Evolutionary conservation across 176 grass and related monocot species (phyloP).

Genomic region (Aechmea fasciata): DNA sequence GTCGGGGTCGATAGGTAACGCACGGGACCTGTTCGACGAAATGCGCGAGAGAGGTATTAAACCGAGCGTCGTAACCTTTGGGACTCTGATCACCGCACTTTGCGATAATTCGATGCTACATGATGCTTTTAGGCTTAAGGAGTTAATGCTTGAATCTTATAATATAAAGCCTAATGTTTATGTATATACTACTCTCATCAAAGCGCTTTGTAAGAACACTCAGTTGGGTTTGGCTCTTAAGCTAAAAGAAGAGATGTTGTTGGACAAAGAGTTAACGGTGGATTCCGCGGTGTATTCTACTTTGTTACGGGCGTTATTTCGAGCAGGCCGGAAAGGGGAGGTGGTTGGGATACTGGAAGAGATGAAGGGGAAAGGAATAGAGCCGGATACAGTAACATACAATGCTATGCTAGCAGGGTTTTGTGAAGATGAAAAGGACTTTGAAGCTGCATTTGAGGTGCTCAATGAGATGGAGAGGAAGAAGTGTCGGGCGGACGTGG

Average conservation of each 20-base stretch:
- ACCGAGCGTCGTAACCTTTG: slow-evolving; percentile 41
- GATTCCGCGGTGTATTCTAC: slow-evolving; percentile 41
- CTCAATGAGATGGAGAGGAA: slow-evolving; percentile 50
- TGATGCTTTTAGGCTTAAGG: slow-evolving; percentile 38
- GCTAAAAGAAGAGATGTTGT: slow-evolving; percentile 50
- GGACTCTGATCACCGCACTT: slow-evolving; percentile 32
- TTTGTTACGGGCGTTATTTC: slow-evolving; percentile 41
- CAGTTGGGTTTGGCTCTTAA: slow-evolving; percentile 31
- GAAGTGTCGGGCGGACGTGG: slow-evolving; percentile 30
- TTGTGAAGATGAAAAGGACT: slow-evolving; percentile 41
- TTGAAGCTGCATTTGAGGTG: slow-evolving; percentile 32
- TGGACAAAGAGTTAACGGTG: slow-evolving; percentile 7
- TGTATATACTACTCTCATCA: slow-evolving; percentile 50
- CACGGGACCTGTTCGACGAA: slow-evolving; percentile 50
- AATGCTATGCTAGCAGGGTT: slow-evolving; percentile 58
- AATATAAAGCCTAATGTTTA: slow-evolving; percentile 26
- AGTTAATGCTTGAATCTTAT: slow-evolving; percentile 28
- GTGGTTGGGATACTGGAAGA: slow-evolving; percentile 50
- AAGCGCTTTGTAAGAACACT: slow-evolving; percentile 35
- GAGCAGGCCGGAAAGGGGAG: slow-evolving; percentile 30
- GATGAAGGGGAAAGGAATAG: slow-evolving; percentile 42
- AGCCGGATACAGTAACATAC: slow-evolving; percentile 30
- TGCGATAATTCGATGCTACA: slow-evolving; percentile 25
- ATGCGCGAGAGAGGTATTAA: slow-evolving; percentile 31
- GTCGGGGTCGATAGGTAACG: slow-evolving; percentile 11